Evolutionary conservation across 352 stramenopile genomes (phyloP), one percentile per base, ranked within the genome.

Genomic region (Globisporangium barbulae): DNA sequence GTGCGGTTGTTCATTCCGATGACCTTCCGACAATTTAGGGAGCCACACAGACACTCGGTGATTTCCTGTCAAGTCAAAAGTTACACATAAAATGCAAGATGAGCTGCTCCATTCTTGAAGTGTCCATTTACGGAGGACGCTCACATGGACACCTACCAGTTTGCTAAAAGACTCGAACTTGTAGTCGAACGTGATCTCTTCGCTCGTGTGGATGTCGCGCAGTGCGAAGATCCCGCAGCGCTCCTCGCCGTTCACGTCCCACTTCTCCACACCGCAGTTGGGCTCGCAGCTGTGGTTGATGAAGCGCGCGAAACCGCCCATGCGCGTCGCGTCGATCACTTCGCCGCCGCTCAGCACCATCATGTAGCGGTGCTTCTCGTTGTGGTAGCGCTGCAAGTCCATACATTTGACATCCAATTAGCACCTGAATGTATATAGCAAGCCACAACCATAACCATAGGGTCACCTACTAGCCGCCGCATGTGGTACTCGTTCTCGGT

Each of bases 181-280:
- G 81, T 99, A 99, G 74, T 99, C 94, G 52, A 98, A 98, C 21
- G 75, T 93, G 44, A 99, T 75, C 76, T 99, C 96, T 73, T 98
- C 91, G 25, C 91, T 91, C 1, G 65, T 35, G n/a, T 75, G 37
- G 53, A 98, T 98, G 65, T 96, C 78, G 31, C 81, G 83, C 63
- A 93, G 84, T 19, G 94, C 87, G 63, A 98, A 99, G 69, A 99
- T 98, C n/a, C 89, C 94, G 60, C 97, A 97, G n/a, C 93, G 85
- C 75, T 98, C 94, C 68, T 91, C 88, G 53, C 92, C 88, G 65
- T 97, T 88, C 12, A 98, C 80, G 28, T 96, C 91, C 78, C 97
- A 97, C 37, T 98, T 98, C 73, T 98, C 88, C 28, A 97, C 96
- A 39, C 86, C 83, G 73, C 93, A 98, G 73, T 98, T 98, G 13